These are phyloP conservation scores for Botrytis tulipae DNA, from an alignment of 2,329 filamentous ascomycete genomes.

Conservation along the genomic window DNA sequence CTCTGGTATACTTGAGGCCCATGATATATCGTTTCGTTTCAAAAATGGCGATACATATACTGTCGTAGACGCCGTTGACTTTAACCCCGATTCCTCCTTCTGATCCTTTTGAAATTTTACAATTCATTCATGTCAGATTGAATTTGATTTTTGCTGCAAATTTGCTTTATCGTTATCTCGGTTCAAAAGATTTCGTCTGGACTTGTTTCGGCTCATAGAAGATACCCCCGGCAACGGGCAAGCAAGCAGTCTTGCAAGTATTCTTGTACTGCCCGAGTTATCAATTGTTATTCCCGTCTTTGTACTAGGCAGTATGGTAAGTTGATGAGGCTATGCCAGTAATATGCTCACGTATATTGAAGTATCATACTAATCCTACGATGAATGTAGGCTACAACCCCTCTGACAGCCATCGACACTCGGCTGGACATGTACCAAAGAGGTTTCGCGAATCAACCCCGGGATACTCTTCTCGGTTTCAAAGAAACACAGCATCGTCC, in stretches of 20 bases:
- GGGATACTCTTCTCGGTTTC: constrained; percentile 61
- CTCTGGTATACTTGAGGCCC: constrained; percentile 26
- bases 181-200: constrained; percentile 20
- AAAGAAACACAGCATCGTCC: constrained; percentile 46
- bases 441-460: constrained; percentile 40
- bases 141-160: constrained; percentile 9
- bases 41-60: constrained; percentile 36
- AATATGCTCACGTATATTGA: not conserved
- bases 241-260: constrained; percentile 22
- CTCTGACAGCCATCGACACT: constrained; percentile 35
- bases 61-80: constrained; percentile 34
- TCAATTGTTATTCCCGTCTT: constrained; percentile 7
- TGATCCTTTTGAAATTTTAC: constrained; percentile 30
- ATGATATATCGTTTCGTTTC: constrained; percentile 25
- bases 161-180: constrained; percentile 26
- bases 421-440: constrained; percentile 47
- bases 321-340: not conserved
- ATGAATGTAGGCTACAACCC: constrained; percentile 30
- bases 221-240: constrained; percentile 18
- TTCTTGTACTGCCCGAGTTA: constrained; percentile 16
- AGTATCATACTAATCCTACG: constrained; percentile 27
- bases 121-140: constrained; percentile 1
- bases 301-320: constrained; percentile 15
- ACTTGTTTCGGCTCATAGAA: constrained; percentile 11
- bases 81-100: constrained; percentile 29